Evolutionary conservation across 2,329 filamentous ascomycete genomes (phyloP), one percentile per base, ranked within the genome.

Genomic region (Magnaporthiopsis rhizophila): DNA sequence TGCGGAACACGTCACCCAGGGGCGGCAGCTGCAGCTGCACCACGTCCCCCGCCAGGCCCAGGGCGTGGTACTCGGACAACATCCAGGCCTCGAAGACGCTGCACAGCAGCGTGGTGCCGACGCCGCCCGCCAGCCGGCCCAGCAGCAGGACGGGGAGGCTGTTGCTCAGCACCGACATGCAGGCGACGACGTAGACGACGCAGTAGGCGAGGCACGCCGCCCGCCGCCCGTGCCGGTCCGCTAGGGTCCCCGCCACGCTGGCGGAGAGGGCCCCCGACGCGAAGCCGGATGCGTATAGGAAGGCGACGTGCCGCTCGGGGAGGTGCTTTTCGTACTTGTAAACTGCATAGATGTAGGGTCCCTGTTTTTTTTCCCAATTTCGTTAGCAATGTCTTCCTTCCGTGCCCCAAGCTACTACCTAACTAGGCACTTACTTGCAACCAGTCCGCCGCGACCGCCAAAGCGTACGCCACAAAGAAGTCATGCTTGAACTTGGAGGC

Each of bases 81-180:
- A 87, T 81, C 84, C 84, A 86, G 59, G 82, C 80, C 68, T 87
- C 83, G 67, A 86, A 86, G 6, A 80, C 81, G 58, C 79, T 84
- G 74, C 83, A 86, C 36, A 87, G 75, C 53, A 87, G 72, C 30
- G 82, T 85, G 45, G 83, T 83, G 32, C 79, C 80, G 59, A 86
- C 66, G 0, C 85, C 85, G 18, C 68, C 83, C 9, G 81, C 76
- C 0, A 82, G 69, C n/a, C 84, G 78, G 21, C 85, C 85, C 3
- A 81, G 61, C 69, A 84, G 85, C 0, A 87, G 75, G 3, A 83
- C 61, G 2, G 72, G 69, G 2, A 78, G 66, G 56, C 73, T 70
- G 34, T 76, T 72, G 61, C 78, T 77, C 34, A 85, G 73, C 62
- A 84, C 81, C 24, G 81, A 78, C 61, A 82, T 73, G 71, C 82